These are phyloP conservation scores for Stentor roeselii DNA, from an alignment of 73 alveolate species.

Conservation along the genomic window DNA sequence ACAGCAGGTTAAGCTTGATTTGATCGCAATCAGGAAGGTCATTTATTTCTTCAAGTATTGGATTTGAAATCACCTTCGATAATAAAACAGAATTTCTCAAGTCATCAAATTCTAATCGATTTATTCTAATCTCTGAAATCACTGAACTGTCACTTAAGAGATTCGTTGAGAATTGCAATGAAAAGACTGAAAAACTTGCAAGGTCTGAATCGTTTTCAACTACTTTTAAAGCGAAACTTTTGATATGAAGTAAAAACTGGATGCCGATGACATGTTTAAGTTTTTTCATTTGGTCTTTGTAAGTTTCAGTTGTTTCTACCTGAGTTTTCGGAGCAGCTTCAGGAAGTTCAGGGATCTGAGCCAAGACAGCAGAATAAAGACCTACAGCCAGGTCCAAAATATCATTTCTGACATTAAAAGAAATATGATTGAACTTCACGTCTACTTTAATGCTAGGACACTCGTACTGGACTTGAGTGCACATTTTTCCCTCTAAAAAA, in stretches of 20 bases:
- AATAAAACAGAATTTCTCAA: not conserved
- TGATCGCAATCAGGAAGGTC: not conserved
- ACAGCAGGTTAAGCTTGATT: not conserved
- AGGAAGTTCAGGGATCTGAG: no score
- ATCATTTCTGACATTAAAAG: no score
- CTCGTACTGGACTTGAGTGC: not conserved
- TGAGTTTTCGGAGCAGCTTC: no score
- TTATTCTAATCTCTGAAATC: not conserved
- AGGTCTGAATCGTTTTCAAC: not conserved
- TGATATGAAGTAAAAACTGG: not conserved
- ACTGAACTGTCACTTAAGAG: not conserved
- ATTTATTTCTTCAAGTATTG: not conserved
- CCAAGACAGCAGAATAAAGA: not conserved
- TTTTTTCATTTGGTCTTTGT: constrained; percentile 13
- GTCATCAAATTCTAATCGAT: not conserved
- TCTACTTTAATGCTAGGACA: not conserved
- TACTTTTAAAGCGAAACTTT: not conserved
- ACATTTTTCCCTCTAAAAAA: no score
- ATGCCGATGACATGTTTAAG: not conserved
- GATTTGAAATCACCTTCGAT: not conserved
- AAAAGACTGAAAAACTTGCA: not conserved
- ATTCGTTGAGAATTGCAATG: not conserved
- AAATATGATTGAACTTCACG: not conserved
- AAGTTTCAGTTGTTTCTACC: not conserved
- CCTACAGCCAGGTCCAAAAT: not conserved